Evolutionary conservation across 306 rosid species (phyloP), one percentile per base, ranked within the genome.

Genomic region (Urtica urens): DNA sequence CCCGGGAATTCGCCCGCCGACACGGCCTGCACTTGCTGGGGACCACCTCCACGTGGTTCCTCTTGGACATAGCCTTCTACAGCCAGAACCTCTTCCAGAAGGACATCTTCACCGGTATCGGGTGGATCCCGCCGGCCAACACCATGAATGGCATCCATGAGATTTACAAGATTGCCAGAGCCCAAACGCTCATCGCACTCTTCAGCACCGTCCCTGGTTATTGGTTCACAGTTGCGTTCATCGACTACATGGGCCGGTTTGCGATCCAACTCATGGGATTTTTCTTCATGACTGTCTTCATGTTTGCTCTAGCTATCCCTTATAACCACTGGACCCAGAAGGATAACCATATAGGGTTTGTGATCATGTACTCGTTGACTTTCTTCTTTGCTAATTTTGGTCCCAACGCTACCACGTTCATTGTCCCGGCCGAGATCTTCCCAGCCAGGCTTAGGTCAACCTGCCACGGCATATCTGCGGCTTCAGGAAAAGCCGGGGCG

Each of bases 31-130:
- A 80, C 40, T 65, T 87, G 66, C 8, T 87, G 0, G 94, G 96
- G 30, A 87, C 96, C 4, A 55, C 93, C 3, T 16, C 53, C 6
- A 78, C 88, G 15, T 87, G 94, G 96, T 87, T 87, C 61, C 64
- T 87, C 4, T 23, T 87, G 16, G 96, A 87, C 59, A 87, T 87
- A 34, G 96, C 94, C 9, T 87, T 75, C 66, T 87, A 87, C 16
- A 83, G 96, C 55, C 93, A 80, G 49, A 87, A 83, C 40, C 94
- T 87, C 2, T 87, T 87, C 79, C 96, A 87, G 20, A 87, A 87
- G 57, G 96, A 87, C 43, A 78, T 87, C 41, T 87, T 83, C 65
- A 34, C 22, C 4, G 93, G 88, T 3, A 63, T 87, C 21, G 88
- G 93, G 12, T 87, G 96, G 96, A 49, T 87, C 35, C 96, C 94